phyloP scores from a whole-genome alignment of 768 basidiomycete species.

The Cystobasidium onofrii region DNA sequence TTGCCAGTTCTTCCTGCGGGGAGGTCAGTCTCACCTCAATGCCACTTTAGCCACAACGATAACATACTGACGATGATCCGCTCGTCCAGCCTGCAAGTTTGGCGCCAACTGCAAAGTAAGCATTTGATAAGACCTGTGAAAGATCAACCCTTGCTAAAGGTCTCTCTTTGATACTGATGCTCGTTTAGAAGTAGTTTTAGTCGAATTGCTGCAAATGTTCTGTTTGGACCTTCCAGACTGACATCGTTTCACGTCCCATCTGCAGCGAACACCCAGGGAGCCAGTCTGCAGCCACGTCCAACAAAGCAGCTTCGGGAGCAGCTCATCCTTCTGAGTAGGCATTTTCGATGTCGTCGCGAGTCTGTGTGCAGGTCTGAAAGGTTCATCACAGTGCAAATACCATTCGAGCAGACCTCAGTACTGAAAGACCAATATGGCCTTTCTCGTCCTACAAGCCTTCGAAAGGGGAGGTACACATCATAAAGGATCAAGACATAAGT shows the following conservation, averaged over 20 bases:
- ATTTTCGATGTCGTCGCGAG: not conserved
- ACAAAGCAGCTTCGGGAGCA: not conserved
- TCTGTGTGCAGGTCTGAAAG: not conserved
- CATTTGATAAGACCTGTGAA: not conserved
- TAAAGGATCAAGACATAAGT: conserved; percentile 29
- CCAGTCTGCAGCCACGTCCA: not conserved
- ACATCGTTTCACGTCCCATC: too few species aligned
- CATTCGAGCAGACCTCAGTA: conserved; percentile 25
- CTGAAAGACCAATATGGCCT: conserved; percentile 30
- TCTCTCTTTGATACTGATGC: too few species aligned
- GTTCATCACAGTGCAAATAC: conserved; percentile 20
- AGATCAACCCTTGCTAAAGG: too few species aligned
- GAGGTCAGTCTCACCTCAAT: not conserved
- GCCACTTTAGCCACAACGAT: not conserved
- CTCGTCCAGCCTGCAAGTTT: conserved; percentile 9
- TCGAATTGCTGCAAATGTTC: too few species aligned
- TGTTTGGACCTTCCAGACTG: too few species aligned
- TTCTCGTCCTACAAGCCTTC: conserved; percentile 26
- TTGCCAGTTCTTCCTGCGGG: conserved; percentile 32
- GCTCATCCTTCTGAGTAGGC: conserved; percentile 14
- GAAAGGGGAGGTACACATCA: conserved; percentile 28
- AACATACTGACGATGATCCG: not conserved
- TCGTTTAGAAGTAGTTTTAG: too few species aligned
- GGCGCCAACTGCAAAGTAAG: conserved; percentile 24
- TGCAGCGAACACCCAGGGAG: conserved; percentile 17